A percentile compares a stretch with the other conserved stretches of the same genome.
phyloP scores from a whole-genome alignment of 2,329 filamentous ascomycete genomes.

The Colletotrichum sp. region DNA sequence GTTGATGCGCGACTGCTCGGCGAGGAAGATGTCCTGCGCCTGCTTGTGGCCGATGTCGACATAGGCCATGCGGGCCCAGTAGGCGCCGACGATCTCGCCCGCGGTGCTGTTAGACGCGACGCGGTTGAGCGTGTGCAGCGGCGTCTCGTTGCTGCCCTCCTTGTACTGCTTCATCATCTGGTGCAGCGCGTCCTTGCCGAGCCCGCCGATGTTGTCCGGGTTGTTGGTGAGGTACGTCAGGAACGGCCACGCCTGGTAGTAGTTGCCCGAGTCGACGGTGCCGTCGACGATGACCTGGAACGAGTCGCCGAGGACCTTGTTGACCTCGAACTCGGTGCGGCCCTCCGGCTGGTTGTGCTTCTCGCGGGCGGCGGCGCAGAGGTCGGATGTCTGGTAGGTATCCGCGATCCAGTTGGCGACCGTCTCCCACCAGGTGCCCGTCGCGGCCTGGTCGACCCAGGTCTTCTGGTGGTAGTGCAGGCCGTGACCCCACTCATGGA shows the following conservation, averaged over 20 bases:
- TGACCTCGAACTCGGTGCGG: constrained; percentile 43
- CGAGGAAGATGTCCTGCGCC: constrained; percentile 41
- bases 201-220: constrained; percentile 44
- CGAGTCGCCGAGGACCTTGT: constrained; percentile 51
- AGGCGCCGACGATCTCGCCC: constrained; percentile 49
- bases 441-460: constrained; percentile 49
- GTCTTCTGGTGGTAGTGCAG: constrained; percentile 48
- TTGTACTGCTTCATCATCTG: constrained; percentile 49
- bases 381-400: constrained; percentile 48
- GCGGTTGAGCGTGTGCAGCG: constrained; percentile 49
- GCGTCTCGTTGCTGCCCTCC: constrained; percentile 51
- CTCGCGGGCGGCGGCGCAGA: constrained; percentile 44
- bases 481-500: constrained; percentile 56
- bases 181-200: constrained; percentile 45
- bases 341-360: constrained; percentile 37
- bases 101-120: constrained; percentile 35
- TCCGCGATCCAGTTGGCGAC: constrained; percentile 56
- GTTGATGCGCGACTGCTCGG: constrained; percentile 38
- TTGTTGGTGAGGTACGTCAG: constrained; percentile 53
- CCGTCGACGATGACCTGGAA: constrained; percentile 55
- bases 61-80: constrained; percentile 60
- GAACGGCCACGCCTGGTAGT: constrained; percentile 59
- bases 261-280: constrained; percentile 44
- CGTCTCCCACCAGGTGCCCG: constrained; percentile 57
- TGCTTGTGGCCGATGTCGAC: constrained; percentile 52